These are phyloP conservation scores for Rhodotorula sp. DNA, from an alignment of 1,284 basidiomycete species.

Conservation along the genomic window DNA sequence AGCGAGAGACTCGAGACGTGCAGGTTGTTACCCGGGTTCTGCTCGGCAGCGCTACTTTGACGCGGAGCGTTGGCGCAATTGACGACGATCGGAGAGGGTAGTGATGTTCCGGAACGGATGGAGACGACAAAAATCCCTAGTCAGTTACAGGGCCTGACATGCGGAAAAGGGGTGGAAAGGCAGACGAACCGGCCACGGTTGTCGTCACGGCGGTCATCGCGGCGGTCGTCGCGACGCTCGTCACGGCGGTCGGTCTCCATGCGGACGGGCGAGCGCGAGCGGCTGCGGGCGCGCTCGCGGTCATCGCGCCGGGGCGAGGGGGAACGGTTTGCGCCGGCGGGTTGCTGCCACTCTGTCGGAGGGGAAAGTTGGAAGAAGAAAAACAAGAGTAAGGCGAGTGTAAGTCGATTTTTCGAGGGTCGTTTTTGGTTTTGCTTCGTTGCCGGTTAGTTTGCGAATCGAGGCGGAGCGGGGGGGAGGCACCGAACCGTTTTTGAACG, in stretches of 20 bases:
- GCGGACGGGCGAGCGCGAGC: conserved; percentile 33
- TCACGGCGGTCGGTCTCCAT: conserved; percentile 20
- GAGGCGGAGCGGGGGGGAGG: conserved; percentile 4
- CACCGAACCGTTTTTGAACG: too few relatives aligned
- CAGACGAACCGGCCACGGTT: conserved; percentile 23
- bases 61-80: neutral
- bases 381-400: conserved; percentile 31
- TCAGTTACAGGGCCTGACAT: neutral
- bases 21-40: conserved; percentile 92
- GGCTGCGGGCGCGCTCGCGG: conserved; percentile 19
- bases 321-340: conserved; percentile 18
- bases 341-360: conserved; percentile 27
- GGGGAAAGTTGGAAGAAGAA: conserved; percentile 16
- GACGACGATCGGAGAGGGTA: too few relatives aligned
- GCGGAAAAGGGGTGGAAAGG: neutral
- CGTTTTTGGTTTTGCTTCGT: too few relatives aligned
- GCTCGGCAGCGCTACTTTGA: neutral
- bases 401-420: neutral
- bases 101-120: neutral
- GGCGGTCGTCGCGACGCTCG: conserved; percentile 26
- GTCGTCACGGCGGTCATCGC: conserved; percentile 10
- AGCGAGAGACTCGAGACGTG: conserved; percentile 86
- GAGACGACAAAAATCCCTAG: neutral
- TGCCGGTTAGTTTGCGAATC: neutral
- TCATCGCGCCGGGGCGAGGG: conserved; percentile 28